A percentile compares a stretch with the other conserved stretches of the same genome.
These are phyloP conservation scores for Echinochloa phyllopogon DNA, from an alignment of 176 grass and related monocot genomes.

Conservation along the genomic window DNA sequence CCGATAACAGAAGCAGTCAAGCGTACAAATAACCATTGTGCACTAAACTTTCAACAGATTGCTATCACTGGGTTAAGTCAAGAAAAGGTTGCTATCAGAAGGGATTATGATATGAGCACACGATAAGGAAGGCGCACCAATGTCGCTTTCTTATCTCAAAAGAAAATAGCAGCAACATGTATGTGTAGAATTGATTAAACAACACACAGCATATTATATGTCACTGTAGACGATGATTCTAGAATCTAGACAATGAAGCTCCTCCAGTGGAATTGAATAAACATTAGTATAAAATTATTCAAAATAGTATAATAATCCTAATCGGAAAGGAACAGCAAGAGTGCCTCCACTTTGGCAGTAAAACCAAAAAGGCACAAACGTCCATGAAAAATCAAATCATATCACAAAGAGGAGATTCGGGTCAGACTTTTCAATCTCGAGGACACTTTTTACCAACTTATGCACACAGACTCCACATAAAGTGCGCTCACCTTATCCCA, in stretches of 20 bases:
- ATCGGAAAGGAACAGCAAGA: slow-evolving; percentile 11
- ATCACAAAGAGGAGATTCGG: slow-evolving; percentile 28
- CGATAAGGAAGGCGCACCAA: slow-evolving; percentile 38
- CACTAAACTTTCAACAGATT: slow-evolving; percentile 27
- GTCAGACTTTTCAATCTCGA: slow-evolving; percentile 33
- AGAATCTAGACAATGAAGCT: slow-evolving; percentile 34
- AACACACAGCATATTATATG: slow-evolving; percentile 24
- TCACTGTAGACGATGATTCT: slow-evolving; percentile 3
- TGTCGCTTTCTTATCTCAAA: slow-evolving; percentile 41
- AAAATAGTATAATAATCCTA: not conserved
- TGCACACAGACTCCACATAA: slow-evolving; percentile 6
- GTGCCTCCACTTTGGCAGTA: slow-evolving; percentile 1
- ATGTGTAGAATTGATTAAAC: slow-evolving; percentile 10
- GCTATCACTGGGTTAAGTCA: slow-evolving; percentile 30
- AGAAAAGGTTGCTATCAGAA: slow-evolving; percentile 36
- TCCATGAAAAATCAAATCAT: slow-evolving; percentile 31
- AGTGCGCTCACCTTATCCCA: slow-evolving; percentile 2
- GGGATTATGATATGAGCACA: slow-evolving; percentile 38
- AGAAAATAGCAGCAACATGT: slow-evolving; percentile 38
- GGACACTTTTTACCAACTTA: slow-evolving; percentile 23
- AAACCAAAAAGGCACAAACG: not conserved
- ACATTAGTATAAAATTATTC: not conserved
- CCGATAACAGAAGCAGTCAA: not conserved
- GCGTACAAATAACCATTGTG: slow-evolving; percentile 25
- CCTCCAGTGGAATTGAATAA: slow-evolving; percentile 20